These are phyloP conservation scores for Blastomyces gilchristii DNA, from an alignment of 2,329 filamentous ascomycete species.

Conservation along the genomic window DNA sequence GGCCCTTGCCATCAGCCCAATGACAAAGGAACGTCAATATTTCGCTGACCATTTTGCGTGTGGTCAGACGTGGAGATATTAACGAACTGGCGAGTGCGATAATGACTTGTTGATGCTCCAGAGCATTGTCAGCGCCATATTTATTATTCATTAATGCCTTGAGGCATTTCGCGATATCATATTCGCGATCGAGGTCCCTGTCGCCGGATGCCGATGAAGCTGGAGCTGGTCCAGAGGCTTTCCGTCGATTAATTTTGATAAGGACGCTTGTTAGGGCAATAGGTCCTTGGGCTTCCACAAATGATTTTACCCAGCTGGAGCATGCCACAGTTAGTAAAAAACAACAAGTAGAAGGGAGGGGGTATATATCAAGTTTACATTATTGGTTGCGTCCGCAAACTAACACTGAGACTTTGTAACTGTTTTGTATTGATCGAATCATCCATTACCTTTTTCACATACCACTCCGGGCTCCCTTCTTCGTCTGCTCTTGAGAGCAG, in stretches of 20 bases:
- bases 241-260: slow-evolving; percentile 83
- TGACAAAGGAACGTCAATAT: slow-evolving; percentile 93
- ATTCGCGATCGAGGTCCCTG: slow-evolving; percentile 80
- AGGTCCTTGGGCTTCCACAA: slow-evolving; percentile 95
- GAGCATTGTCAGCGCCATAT: slow-evolving; percentile 91
- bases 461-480: slow-evolving; percentile 96
- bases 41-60: slow-evolving; percentile 88
- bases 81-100: slow-evolving; percentile 78
- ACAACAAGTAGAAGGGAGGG: neutral
- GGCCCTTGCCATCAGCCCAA: slow-evolving; percentile 80
- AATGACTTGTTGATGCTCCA: slow-evolving; percentile 81
- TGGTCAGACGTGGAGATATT: slow-evolving; percentile 79
- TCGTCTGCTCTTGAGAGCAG: slow-evolving; percentile 75
- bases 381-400: slow-evolving; percentile 88
- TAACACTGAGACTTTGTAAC: slow-evolving; percentile 85
- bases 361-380: slow-evolving; percentile 33
- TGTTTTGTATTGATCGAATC: slow-evolving; percentile 87
- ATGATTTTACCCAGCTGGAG: slow-evolving; percentile 75
- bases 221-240: slow-evolving; percentile 59
- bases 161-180: slow-evolving; percentile 94
- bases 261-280: slow-evolving; percentile 91
- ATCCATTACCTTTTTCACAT: slow-evolving; percentile 92
- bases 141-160: slow-evolving; percentile 99
- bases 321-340: slow-evolving; percentile 4
- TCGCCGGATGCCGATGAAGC: slow-evolving; percentile 52